phyloP scores from a whole-genome alignment of 176 grass and related monocot genomes.

The Avena sativa region DNA sequence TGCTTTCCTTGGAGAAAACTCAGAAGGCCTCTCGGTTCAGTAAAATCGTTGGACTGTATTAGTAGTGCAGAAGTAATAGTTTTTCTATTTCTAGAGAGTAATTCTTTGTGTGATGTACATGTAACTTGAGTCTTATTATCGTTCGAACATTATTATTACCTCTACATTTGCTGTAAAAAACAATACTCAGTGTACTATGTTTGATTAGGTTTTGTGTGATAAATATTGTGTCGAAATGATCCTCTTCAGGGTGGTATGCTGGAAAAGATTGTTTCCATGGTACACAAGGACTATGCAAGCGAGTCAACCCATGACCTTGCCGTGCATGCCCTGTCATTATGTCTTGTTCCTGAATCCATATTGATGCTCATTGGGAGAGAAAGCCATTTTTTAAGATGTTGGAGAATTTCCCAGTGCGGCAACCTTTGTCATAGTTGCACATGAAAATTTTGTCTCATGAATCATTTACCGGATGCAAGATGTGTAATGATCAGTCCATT shows the following conservation, averaged over 20 bases:
- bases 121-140: neutral
- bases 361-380: conserved; percentile 69
- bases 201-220: neutral
- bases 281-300: conserved; percentile 53
- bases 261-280: conserved; percentile 62
- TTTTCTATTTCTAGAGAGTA: neutral
- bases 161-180: no score
- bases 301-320: conserved; percentile 23
- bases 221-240: conserved; percentile 58
- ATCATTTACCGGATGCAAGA: no score
- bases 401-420: neutral
- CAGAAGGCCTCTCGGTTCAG: neutral
- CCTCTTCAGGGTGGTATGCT: conserved; percentile 91
- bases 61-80: neutral
- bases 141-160: no score
- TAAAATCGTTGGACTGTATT: neutral
- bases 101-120: neutral
- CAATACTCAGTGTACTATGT: no score
- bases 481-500: no score
- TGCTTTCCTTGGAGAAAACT: neutral
- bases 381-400: conserved; percentile 71
- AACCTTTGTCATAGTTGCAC: no score
- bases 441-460: no score
- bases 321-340: conserved; percentile 53
- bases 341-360: conserved; percentile 91